Evolutionary conservation across 2,329 filamentous ascomycete species (phyloP), one percentile per base, ranked within the genome.

Genomic region (Trichoderma atroviride): DNA sequence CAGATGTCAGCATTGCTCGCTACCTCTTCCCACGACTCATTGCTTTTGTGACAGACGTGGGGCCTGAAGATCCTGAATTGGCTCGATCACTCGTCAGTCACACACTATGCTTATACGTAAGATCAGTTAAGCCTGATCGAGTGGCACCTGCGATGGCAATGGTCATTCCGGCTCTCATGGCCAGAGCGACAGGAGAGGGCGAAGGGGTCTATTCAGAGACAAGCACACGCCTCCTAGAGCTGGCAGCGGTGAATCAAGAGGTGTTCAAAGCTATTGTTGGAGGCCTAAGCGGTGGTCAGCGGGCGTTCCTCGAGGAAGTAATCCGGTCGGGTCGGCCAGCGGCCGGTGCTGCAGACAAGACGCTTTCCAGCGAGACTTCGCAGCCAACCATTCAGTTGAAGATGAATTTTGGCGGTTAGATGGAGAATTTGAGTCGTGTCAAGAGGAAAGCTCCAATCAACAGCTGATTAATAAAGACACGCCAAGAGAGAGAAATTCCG

Each of bases 361-460:
- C 77, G 67, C 75, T 71, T 3, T 76, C 80, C 55, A 80, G 80
- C 62, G 83, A 81, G 70, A 81, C 83, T 69, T 86, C 82, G 33
- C 88, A 88, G 79, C 96, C 96, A 14, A 96, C 85, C 72, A 99
- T 99, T 84, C 93, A 93, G 66, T 81, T 99, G 77, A 96, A 96
- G 86, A 96, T 98, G 92, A 86, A 97, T 79, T 98, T 99, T 85
- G 88, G 88, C 5, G 81, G 82, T 55, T 79, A 74, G 74, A 68
- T 59, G 57, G 53, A 70, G 52, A 43, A 37, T 10, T 10, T 13
- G 35, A 37, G 19, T 14, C 31, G 53, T 53, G 10, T 22, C 56
- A 40, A 29, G 37, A n/a, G n/a, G 19, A 22, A 35, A 29, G 35
- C 33, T 37, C 61, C 58, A 67, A 67, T 62, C 50, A 55, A 11